phyloP scores from a whole-genome alignment of 129 eudicot species.

The Chrysanthemum makinoi region DNA sequence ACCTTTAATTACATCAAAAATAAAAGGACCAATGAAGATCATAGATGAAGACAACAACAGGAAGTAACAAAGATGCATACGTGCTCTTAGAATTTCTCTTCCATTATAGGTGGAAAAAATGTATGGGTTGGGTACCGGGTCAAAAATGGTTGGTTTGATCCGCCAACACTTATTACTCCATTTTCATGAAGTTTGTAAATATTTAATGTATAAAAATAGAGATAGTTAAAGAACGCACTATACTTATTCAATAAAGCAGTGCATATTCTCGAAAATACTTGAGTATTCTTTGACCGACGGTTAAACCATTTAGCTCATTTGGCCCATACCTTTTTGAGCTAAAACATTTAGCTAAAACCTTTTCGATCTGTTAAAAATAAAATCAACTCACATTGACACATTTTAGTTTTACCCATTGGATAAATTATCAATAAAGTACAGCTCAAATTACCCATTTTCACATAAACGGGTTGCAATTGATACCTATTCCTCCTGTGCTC shows the following conservation, averaged over 20 bases:
- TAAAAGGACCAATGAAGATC: too few relatives aligned
- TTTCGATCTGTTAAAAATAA: too few relatives aligned
- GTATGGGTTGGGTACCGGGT: not conserved
- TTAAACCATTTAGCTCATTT: not conserved
- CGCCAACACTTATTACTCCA: not conserved
- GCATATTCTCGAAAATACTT: not conserved
- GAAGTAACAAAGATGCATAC: too few relatives aligned
- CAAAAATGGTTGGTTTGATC: not conserved
- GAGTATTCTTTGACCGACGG: not conserved
- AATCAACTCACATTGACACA: too few relatives aligned
- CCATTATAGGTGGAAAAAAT: too few relatives aligned
- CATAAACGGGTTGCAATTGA: too few relatives aligned
- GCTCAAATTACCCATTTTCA: not conserved
- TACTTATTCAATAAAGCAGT: not conserved
- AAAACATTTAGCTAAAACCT: too few relatives aligned
- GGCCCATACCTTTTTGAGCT: not conserved
- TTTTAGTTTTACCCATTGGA: not conserved
- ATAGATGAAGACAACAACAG: too few relatives aligned
- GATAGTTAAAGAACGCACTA: slow-evolving; percentile 2
- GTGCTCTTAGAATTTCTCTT: too few relatives aligned
- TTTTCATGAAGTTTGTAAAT: not conserved
- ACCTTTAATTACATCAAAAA: too few relatives aligned
- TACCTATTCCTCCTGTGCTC: too few relatives aligned
- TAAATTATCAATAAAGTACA: too few relatives aligned
- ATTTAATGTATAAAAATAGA: not conserved